Base-by-base conservation (phyloP, 257 asterid genomes). In the Plantago elongata region DNA sequence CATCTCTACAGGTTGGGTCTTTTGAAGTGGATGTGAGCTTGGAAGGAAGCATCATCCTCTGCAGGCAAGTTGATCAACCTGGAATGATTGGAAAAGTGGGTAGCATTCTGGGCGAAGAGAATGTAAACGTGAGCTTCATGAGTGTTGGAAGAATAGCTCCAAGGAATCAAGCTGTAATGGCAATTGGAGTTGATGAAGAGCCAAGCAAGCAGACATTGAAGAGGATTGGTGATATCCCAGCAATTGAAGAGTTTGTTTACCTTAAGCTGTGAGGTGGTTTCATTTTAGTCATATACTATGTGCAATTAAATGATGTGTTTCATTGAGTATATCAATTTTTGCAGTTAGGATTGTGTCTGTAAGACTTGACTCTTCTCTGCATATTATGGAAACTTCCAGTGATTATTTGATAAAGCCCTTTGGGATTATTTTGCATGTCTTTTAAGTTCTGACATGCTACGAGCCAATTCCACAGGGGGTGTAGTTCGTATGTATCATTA, bases 41-140 rank as follows among this genome's bases (percentile, higher is more conserved):
- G 69, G 99, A 89, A 57, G 97, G 96, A 15, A 92, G 77, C 67
- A 79, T 92, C 48, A 83, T 92, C 47, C 82, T 92, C 1, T 92
- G 96, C 75, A 83, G 87, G 40, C 99, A 92, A 74, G 94, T 84
- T 9, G 99, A 92, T 61, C 99, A 86, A 55, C 99, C 99, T 0
- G 99, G 97, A n/a, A 89, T 92, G 99, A 92, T 92, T 7, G 99
- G 99, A 11, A 67, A 37, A 29, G 95, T 92, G 9, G 99, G 99
- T 12, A 86, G 72, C 69, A 83, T 92, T 65, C 99, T 92, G 8
- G 97, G 84, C 7, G 89, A 77, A 75, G 64, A 69, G 16, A 92
- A 92, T 17, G 97, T 92, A 75, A 92, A 92, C 18, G 97, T 92
- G 71, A 89, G 91, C 78, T 92, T 92, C 66, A 92, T 92, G 99